These are phyloP conservation scores for Hanseniaspora meyeri DNA, from an alignment of 805 yeast genomes.

Conservation along the genomic window DNA sequence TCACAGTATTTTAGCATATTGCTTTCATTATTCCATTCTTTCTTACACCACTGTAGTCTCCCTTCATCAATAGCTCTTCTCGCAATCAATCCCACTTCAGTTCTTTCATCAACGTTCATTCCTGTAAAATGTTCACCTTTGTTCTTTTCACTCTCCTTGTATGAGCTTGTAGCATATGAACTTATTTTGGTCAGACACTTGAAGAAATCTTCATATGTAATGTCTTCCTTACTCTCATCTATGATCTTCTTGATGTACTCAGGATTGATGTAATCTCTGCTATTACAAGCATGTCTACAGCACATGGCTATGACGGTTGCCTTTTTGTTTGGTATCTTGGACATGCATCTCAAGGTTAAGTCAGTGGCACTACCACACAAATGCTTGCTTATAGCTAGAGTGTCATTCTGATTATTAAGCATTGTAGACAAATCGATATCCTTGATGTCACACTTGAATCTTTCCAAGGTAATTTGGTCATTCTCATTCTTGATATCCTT, in stretches of 20 bases:
- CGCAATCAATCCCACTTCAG: conserved; percentile 50
- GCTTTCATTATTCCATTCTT: background rate
- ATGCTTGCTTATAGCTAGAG: conserved; percentile 72
- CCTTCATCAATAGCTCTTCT: conserved; percentile 67
- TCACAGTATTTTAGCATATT: conserved; percentile 49
- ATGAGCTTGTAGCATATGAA: conserved; percentile 84
- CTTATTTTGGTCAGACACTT: conserved; percentile 47
- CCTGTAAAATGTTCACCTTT: conserved; percentile 39
- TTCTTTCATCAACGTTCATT: conserved; percentile 38
- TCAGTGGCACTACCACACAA: conserved; percentile 93
- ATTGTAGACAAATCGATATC: conserved; percentile 48
- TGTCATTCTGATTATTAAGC: conserved; percentile 21
- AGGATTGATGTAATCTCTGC: conserved; percentile 30
- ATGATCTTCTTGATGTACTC: conserved; percentile 29
- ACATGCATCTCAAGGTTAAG: conserved; percentile 55
- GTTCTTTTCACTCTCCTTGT: conserved; percentile 29
- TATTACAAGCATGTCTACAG: conserved; percentile 74
- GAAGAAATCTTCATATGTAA: conserved; percentile 30
- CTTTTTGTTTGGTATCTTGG: conserved; percentile 15
- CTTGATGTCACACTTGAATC: conserved; percentile 68
- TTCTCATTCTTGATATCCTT: conserved; percentile 49
- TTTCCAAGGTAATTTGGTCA: conserved; percentile 28
- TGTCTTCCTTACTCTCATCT: conserved; percentile 23
- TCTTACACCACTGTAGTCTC: conserved; percentile 27
- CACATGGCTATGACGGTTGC: conserved; percentile 84